Conservation (phyloP, 441 rosid species). For the Croton laevigatus region DNA sequence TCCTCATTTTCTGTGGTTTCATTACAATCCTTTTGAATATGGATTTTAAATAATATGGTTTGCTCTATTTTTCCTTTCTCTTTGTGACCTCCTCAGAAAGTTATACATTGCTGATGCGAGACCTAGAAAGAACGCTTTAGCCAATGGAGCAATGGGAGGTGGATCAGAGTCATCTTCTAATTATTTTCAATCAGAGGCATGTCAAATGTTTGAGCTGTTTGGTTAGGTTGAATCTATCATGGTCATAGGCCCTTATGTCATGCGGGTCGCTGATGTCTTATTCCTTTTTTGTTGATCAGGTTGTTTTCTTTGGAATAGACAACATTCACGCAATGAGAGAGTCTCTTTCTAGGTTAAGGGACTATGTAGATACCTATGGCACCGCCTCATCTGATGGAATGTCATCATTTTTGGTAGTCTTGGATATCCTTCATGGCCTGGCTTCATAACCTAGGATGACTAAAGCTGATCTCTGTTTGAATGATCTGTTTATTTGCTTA, state of each 20-base stretch:
- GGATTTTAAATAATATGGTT: not conserved
- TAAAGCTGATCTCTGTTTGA: not conserved
- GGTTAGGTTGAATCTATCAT: conserved; percentile 22
- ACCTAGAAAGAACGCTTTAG: conserved; percentile 97
- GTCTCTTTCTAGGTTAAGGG: conserved; percentile 95
- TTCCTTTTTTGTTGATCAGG: conserved; percentile 39
- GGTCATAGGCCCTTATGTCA: conserved; percentile 26
- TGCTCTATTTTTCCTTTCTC: not conserved
- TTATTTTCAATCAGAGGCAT: conserved; percentile 93
- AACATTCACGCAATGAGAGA: conserved; percentile 99
- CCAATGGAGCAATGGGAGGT: conserved; percentile 99
- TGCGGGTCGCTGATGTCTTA: conserved; percentile 13
- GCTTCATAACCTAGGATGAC: not conserved
- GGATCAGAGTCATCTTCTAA: conserved; percentile 98
- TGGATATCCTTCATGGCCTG: conserved; percentile 13
- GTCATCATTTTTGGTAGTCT: conserved; percentile 91
- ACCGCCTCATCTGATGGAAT: conserved; percentile 97
- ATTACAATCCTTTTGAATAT: not conserved
- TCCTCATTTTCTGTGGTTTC: not conserved
- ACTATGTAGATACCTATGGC: conserved; percentile 95
- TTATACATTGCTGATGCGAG: conserved; percentile 98
- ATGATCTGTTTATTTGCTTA: not conserved
- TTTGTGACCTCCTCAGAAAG: conserved; percentile 49
- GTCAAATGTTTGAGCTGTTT: conserved; percentile 31
- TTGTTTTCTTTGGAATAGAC: conserved; percentile 97